These are phyloP conservation scores for Cucurbitaria berberidis DNA, from an alignment of 2,329 filamentous ascomycete species.

Conservation along the genomic window DNA sequence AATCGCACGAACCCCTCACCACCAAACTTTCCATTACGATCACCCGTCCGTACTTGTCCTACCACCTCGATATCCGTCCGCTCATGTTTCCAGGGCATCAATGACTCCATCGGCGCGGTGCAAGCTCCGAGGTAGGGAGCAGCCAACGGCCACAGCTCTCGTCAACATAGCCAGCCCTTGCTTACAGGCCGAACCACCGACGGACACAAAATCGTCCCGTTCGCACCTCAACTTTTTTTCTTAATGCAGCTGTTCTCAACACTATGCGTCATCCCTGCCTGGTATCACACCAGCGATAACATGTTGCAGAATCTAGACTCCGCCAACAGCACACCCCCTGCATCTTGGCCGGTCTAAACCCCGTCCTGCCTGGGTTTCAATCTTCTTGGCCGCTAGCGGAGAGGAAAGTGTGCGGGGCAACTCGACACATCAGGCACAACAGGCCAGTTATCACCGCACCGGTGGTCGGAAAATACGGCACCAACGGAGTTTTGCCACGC, in stretches of 20 bases:
- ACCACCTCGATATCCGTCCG: conserved; percentile 2
- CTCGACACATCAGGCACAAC: conserved; percentile 21
- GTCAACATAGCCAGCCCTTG: conserved; percentile 1
- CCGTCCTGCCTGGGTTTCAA: conserved; percentile 7
- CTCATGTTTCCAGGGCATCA: neutral
- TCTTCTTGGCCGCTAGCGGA: conserved; percentile 30
- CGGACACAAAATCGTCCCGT: conserved; percentile 4
- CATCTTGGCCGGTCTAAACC: conserved; percentile 10
- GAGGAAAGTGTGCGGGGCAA: conserved; percentile 16
- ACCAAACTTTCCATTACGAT: neutral
- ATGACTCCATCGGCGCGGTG: conserved; percentile 11
- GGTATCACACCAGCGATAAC: conserved; percentile 17
- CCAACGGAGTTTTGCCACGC: conserved; percentile 27
- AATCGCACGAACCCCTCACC: conserved; percentile 6
- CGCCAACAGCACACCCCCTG: conserved; percentile 13
- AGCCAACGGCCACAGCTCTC: conserved; percentile 5
- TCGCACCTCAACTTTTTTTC: conserved; percentile 1
- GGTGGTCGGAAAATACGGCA: conserved; percentile 24
- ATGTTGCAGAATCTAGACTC: conserved; percentile 25
- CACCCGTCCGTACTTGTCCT: neutral
- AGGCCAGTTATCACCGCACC: conserved; percentile 24
- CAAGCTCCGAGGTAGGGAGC: conserved; percentile 9
- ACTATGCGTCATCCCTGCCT: conserved; percentile 20
- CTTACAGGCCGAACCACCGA: conserved; percentile 21
- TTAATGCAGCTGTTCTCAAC: conserved; percentile 14